phyloP scores from a whole-genome alignment of 345 rosid genomes.

The Cardamine resedifolia region DNA sequence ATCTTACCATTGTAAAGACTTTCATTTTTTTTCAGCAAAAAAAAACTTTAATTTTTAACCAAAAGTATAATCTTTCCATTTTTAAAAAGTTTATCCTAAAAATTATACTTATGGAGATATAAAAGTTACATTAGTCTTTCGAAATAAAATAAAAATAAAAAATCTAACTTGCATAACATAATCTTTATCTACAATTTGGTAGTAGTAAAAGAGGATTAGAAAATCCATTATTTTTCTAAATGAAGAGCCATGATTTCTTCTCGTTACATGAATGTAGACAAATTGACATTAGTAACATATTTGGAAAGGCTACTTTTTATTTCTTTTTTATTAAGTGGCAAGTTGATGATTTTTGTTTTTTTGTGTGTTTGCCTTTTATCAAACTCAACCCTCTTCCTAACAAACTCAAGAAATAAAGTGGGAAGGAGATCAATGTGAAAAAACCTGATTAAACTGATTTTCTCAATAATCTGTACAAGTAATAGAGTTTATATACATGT shows the following conservation, averaged over 20 bases:
- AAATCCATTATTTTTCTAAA: not conserved
- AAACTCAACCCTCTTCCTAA: too few relatives aligned
- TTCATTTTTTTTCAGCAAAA: too few relatives aligned
- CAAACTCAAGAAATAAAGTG: too few relatives aligned
- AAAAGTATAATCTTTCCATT: not conserved
- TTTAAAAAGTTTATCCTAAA: not conserved
- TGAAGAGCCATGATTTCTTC: not conserved
- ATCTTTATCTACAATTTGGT: not conserved
- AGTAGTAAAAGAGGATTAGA: not conserved
- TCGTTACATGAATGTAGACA: conserved; percentile 27
- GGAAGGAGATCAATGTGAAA: too few relatives aligned
- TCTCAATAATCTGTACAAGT: too few relatives aligned
- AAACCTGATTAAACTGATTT: too few relatives aligned
- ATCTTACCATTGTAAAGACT: not conserved
- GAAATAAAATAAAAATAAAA: not conserved
- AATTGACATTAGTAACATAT: not conserved
- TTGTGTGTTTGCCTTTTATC: not conserved
- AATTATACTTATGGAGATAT: not conserved
- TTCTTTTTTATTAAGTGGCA: conserved; percentile 2
- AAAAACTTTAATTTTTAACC: not conserved
- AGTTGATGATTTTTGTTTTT: conserved; percentile 5
- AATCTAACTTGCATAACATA: not conserved
- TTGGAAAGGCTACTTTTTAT: not conserved
- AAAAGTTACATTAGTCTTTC: not conserved
- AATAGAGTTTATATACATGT: too few relatives aligned